A percentile compares a stretch with the other conserved stretches of the same genome.
Evolutionary conservation across 2,329 filamentous ascomycete genomes (phyloP).

Genomic region (Monascus ruber): DNA sequence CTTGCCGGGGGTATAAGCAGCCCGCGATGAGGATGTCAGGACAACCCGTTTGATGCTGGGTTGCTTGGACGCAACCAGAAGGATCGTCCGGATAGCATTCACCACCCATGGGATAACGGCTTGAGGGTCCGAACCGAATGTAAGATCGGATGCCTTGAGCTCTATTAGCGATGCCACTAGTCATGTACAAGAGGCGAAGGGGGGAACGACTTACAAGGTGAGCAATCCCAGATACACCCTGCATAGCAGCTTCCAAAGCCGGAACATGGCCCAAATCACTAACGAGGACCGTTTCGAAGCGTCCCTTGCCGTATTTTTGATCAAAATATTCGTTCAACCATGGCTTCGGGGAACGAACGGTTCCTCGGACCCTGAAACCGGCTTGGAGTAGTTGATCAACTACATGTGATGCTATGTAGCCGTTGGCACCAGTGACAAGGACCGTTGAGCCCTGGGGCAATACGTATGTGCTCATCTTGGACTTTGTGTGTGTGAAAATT

Average conservation of each 20-base stretch:
- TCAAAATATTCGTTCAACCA: constrained; percentile 27
- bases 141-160: constrained; percentile 7
- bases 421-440: no score
- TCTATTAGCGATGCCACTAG: background rate
- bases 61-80: constrained; percentile 5
- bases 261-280: constrained; percentile 25
- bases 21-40: constrained; percentile 9
- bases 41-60: constrained; percentile 7
- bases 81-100: constrained; percentile 4
- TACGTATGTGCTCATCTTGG: no score
- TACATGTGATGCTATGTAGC: no score
- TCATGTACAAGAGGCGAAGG: no score
- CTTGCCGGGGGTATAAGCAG: constrained; percentile 2
- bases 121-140: constrained; percentile 30
- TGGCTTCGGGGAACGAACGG: constrained; percentile 6
- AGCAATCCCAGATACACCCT: constrained; percentile 21
- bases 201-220: constrained; percentile 8
- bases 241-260: constrained; percentile 31
- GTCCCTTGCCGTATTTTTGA: constrained; percentile 12
- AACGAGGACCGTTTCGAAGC: constrained; percentile 30
- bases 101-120: constrained; percentile 33
- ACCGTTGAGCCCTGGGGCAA: no score
- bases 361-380: no score
- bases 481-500: no score
- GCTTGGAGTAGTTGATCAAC: no score